Conservation (phyloP, 129 eudicot species). For the Lactuca sativa region DNA sequence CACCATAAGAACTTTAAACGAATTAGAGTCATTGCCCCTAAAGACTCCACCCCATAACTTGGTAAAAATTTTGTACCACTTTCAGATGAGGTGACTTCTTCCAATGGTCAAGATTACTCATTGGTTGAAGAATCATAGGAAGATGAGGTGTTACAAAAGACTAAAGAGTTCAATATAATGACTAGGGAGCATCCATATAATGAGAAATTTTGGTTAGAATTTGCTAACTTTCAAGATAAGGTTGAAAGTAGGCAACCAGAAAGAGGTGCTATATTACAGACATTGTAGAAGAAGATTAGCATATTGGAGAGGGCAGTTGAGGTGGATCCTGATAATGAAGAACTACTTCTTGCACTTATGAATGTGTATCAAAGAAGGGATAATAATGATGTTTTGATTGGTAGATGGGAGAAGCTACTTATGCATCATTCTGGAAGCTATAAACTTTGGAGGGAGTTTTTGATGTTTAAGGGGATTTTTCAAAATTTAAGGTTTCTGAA, state of each 20-base stretch:
- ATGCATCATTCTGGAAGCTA: conserved; percentile 67
- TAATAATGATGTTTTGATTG: conserved; percentile 65
- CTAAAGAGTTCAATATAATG: conserved; percentile 77
- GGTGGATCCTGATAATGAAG: conserved; percentile 83
- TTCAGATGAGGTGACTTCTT: conserved; percentile 30
- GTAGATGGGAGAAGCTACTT: conserved; percentile 92
- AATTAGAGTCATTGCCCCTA: conserved; percentile 51
- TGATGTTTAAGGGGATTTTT: conserved; percentile 74
- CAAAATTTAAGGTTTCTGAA: conserved; percentile 89
- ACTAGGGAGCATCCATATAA: conserved; percentile 82
- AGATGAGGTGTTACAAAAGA: conserved; percentile 80
- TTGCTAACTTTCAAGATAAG: conserved; percentile 91
- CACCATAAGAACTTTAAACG: conserved; percentile 78
- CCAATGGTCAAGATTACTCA: conserved; percentile 37
- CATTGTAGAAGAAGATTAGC: conserved; percentile 90
- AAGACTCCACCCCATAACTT: conserved; percentile 20
- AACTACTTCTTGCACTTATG: conserved; percentile 67
- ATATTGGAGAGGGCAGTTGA: conserved; percentile 89
- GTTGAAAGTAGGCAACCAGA: conserved; percentile 84
- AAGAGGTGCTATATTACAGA: conserved; percentile 91
- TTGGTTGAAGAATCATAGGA: conserved; percentile 92
- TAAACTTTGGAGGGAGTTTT: conserved; percentile 84
- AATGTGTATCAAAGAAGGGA: conserved; percentile 77
- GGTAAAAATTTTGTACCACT: conserved; percentile 60
- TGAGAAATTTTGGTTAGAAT: conserved; percentile 63